Base-by-base conservation (phyloP, 345 rosid genomes). In the Melastoma malabathricum region DNA sequence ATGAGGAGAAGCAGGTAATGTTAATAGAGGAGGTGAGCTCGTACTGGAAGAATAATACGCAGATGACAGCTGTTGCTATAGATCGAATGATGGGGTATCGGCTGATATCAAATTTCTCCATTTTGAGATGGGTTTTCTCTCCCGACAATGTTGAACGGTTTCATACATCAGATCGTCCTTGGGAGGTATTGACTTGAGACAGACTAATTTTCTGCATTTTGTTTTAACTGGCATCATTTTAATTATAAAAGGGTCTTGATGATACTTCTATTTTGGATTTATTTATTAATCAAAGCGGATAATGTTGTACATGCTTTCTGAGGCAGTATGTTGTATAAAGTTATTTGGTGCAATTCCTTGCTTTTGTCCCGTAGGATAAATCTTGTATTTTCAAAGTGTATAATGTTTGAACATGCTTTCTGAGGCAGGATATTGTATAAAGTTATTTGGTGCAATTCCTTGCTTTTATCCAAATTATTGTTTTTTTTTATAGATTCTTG, bases 11-110 rank as follows among this genome's bases (percentile, higher is more conserved):
- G 55, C 99, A 92, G 62, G 72, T 71, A 48, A 59, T 77, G 75
- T 73, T 92, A 50, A 73, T 92, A 58, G 73, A 79, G 60, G 97
- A 92, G 76, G 78, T 92, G 61, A 72, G 84, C 64, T 76, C 75
- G 13, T 88, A 81, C 53, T 92, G 95, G 99, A 78, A 77, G 78
- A 79, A 76, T 70, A 83, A 78, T 66, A 64, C 64, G 18, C 99
- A 92, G 60, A 92, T 82, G 90, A 81, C 90, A 12, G 95, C 90
- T 12, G 68, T 92, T 56, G 70, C 94, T 49, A 79, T 92, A 56
- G 98, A 92, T 72, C 77, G 98, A 74, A 87, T 92, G 98, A 92
- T 92, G 98, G 94, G 98, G 47, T 92, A 92, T 72, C 79, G 95
- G 57, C 90, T 92, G 22, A 71, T 92, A 52, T 92, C 98, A 38